Evolutionary conservation across 1,139 yeast genomes (phyloP).

Genomic region (Yamadazyma membranifaciens): DNA sequence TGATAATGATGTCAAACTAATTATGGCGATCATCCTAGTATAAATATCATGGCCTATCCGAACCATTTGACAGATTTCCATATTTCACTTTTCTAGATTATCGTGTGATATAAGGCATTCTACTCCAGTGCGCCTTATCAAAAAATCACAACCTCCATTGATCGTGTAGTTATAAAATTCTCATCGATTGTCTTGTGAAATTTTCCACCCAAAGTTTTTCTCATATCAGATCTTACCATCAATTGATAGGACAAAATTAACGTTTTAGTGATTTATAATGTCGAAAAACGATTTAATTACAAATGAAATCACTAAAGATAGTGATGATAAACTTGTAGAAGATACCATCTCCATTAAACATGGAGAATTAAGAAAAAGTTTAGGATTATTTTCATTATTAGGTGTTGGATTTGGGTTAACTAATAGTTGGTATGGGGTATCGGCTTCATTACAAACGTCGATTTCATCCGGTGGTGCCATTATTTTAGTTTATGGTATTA

Average conservation of each 20-base stretch:
- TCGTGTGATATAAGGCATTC: too few relatives aligned
- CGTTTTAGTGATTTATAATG: background rate
- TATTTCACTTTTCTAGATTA: too few relatives aligned
- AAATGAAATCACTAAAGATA: background rate
- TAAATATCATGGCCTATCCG: too few relatives aligned
- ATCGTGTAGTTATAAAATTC: background rate
- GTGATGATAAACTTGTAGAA: constrained; percentile 1
- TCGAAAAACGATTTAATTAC: background rate
- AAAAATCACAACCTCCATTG: too few relatives aligned
- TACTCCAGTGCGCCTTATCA: too few relatives aligned
- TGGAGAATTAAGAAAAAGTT: constrained; percentile 47
- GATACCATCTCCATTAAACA: constrained; percentile 8
- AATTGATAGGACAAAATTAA: background rate
- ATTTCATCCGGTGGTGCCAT: constrained; percentile 68
- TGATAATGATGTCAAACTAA: too few relatives aligned
- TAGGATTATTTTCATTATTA: constrained; percentile 52
- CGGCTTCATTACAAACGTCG: constrained; percentile 63
- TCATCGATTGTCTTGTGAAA: constrained; percentile 2
- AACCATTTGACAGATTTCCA: too few relatives aligned
- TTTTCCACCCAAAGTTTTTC: background rate
- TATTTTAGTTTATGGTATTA: constrained; percentile 64
- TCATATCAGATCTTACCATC: background rate
- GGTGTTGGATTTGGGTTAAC: constrained; percentile 72
- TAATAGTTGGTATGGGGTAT: constrained; percentile 70
- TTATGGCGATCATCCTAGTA: too few relatives aligned